Base-by-base conservation (phyloP, 2,329 filamentous ascomycete genomes). In the Bretziella fagacearum region DNA sequence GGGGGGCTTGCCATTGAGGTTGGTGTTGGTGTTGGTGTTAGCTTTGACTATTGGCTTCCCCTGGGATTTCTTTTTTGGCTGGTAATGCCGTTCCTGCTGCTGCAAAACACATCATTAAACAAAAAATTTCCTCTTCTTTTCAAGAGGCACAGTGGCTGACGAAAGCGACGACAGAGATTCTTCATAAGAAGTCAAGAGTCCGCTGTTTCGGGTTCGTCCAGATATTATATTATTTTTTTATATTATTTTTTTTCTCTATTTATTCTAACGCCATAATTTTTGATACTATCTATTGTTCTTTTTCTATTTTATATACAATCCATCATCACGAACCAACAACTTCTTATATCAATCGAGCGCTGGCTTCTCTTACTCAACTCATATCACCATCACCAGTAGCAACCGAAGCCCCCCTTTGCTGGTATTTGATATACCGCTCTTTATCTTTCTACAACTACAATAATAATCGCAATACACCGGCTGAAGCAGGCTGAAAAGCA, bases 361-460 rank as follows among this genome's bases (percentile, higher is more conserved):
- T n/a, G n/a, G n/a, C n/a, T n/a, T n/a, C n/a, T n/a, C n/a, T n/a
- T n/a, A n/a, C n/a, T n/a, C n/a, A n/a, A n/a, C n/a, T n/a, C n/a
- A n/a, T n/a, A n/a, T n/a, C n/a, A n/a, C n/a, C n/a, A n/a, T n/a
- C n/a, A n/a, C n/a, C n/a, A n/a, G n/a, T n/a, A n/a, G n/a, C n/a
- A n/a, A n/a, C n/a, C n/a, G n/a, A n/a, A n/a, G n/a, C n/a, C n/a
- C 23, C 18, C 5, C 6, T 22, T 23, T 10, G 7, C 8, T 10
- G 35, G 35, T 22, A 39, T 39, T 39, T 39, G 35, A 39, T 18
- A 39, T 39, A 39, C 35, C 18, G 35, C 18, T 20, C 18, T 39
- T 39, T 20, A 2, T 18, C n/a, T 11, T 39, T 13, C 13, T 20
- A 39, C 13, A 17, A 39, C 35, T 13, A 13, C n/a, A n/a, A n/a